These are phyloP conservation scores for Pulveroboletus frians DNA, from an alignment of 768 basidiomycete genomes.

Conservation along the genomic window DNA sequence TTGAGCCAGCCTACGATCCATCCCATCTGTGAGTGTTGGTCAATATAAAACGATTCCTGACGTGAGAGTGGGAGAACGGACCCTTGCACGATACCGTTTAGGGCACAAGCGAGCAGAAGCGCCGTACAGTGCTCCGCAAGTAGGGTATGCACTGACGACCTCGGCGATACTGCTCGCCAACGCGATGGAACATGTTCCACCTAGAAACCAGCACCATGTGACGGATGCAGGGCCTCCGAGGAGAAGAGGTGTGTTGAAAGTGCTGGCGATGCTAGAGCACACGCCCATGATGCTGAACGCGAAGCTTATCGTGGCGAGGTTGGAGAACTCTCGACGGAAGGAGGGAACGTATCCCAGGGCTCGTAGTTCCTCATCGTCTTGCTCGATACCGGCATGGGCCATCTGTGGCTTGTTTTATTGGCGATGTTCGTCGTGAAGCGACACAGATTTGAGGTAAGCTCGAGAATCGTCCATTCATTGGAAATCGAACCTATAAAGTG, in stretches of 20 bases:
- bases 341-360: constrained; percentile 30
- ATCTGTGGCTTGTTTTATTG: background rate
- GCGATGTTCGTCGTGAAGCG: background rate
- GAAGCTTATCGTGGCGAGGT: constrained; percentile 32
- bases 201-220: constrained; percentile 35
- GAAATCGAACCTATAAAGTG: background rate
- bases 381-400: background rate
- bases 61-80: constrained; percentile 22
- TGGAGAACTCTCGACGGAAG: constrained; percentile 43
- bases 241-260: constrained; percentile 35
- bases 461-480: background rate
- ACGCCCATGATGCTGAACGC: constrained; percentile 34
- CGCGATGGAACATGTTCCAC: constrained; percentile 22
- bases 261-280: constrained; percentile 35
- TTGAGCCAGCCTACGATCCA: constrained; percentile 34
- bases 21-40: constrained; percentile 16
- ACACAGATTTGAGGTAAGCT: background rate
- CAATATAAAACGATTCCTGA: background rate
- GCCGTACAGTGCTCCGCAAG: constrained; percentile 47
- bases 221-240: constrained; percentile 35
- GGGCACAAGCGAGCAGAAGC: constrained; percentile 72
- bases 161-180: constrained; percentile 29
- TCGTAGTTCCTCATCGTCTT: constrained; percentile 21
- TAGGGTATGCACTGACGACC: constrained; percentile 30
- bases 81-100: constrained; percentile 56